phyloP scores from a whole-genome alignment of 1,284 basidiomycete genomes.

The Fomitopsis betulina region DNA sequence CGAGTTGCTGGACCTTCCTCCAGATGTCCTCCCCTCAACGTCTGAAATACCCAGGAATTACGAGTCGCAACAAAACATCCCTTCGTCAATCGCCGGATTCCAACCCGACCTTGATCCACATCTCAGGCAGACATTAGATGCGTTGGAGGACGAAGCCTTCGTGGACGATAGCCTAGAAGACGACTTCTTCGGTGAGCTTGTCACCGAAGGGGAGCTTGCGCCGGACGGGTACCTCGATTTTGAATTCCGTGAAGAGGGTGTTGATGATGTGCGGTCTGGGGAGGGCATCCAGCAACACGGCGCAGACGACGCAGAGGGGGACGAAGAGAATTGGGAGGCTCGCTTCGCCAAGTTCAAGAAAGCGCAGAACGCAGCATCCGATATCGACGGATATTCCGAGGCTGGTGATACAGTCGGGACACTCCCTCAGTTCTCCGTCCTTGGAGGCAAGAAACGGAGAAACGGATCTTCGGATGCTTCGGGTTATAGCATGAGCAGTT shows the following conservation, averaged over 20 bases:
- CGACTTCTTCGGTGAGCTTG: slow-evolving; percentile 70
- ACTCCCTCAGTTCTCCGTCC: slow-evolving; percentile 67
- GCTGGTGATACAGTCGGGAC: slow-evolving; percentile 77
- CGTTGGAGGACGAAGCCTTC: slow-evolving; percentile 94
- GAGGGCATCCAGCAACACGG: slow-evolving; percentile 10
- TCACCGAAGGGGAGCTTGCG: slow-evolving; percentile 68
- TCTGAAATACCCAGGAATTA: slow-evolving; percentile 73
- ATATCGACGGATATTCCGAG: slow-evolving; percentile 56
- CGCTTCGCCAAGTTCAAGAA: slow-evolving; percentile 78
- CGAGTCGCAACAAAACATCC: slow-evolving; percentile 72
- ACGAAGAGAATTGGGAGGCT: slow-evolving; percentile 67
- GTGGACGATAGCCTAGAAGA: slow-evolving; percentile 73
- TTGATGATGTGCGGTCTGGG: slow-evolving; percentile 20
- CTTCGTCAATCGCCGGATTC: slow-evolving; percentile 82
- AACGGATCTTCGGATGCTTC: slow-evolving; percentile 81
- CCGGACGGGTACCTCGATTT: slow-evolving; percentile 53
- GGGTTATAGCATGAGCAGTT: slow-evolving; percentile 96
- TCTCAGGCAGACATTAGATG: slow-evolving; percentile 89
- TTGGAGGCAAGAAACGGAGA: slow-evolving; percentile 72
- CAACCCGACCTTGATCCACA: slow-evolving; percentile 98
- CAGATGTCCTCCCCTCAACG: slow-evolving; percentile 69
- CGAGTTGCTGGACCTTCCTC: slow-evolving; percentile 51
- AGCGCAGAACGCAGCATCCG: slow-evolving; percentile 44
- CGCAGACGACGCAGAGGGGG: slow-evolving; percentile 22
- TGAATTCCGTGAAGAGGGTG: slow-evolving; percentile 69